Evolutionary conservation across 352 stramenopile species (phyloP).

Genomic region (Pythium dissotocum): DNA sequence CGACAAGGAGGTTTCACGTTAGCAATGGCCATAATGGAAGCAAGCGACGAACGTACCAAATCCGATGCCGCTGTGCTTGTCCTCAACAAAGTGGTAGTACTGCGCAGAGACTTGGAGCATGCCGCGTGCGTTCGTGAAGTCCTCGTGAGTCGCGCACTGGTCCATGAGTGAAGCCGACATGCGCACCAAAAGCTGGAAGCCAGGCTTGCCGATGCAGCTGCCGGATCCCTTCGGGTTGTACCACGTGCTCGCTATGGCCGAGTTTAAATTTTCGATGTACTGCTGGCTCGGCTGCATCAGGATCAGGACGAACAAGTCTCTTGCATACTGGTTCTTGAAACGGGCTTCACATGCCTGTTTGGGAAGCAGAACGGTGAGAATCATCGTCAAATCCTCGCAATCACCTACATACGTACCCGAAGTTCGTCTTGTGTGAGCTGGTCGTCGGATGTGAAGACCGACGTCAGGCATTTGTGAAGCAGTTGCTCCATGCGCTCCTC

Average conservation of each 20-base stretch:
- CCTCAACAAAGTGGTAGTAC: slow-evolving; percentile 81
- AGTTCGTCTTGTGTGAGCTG: slow-evolving; percentile 51
- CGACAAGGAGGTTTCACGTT: neutral
- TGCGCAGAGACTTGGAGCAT: slow-evolving; percentile 80
- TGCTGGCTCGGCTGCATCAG: slow-evolving; percentile 85
- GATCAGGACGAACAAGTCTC: slow-evolving; percentile 83
- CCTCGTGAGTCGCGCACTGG: slow-evolving; percentile 73
- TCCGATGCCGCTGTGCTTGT: slow-evolving; percentile 67
- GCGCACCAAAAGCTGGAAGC: slow-evolving; percentile 61
- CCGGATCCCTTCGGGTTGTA: slow-evolving; percentile 83
- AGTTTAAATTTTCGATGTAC: slow-evolving; percentile 50
- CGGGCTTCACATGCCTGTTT: slow-evolving; percentile 49
- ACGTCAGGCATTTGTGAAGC: slow-evolving; percentile 82
- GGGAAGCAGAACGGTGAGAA: slow-evolving; percentile 10
- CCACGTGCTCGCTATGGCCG: slow-evolving; percentile 38
- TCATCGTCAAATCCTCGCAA: neutral
- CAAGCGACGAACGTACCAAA: slow-evolving; percentile 51
- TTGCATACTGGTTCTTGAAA: slow-evolving; percentile 72
- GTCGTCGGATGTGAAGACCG: slow-evolving; percentile 82
- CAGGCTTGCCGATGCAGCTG: slow-evolving; percentile 72
- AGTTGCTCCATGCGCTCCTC: slow-evolving; percentile 78
- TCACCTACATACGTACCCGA: slow-evolving; percentile 34
- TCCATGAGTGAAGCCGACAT: slow-evolving; percentile 67
- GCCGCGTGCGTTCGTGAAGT: slow-evolving; percentile 78
- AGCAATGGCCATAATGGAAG: neutral